Evolutionary conservation across 495 filamentous ascomycete genomes (phyloP).

Genomic region (Cercophora sp.): DNA sequence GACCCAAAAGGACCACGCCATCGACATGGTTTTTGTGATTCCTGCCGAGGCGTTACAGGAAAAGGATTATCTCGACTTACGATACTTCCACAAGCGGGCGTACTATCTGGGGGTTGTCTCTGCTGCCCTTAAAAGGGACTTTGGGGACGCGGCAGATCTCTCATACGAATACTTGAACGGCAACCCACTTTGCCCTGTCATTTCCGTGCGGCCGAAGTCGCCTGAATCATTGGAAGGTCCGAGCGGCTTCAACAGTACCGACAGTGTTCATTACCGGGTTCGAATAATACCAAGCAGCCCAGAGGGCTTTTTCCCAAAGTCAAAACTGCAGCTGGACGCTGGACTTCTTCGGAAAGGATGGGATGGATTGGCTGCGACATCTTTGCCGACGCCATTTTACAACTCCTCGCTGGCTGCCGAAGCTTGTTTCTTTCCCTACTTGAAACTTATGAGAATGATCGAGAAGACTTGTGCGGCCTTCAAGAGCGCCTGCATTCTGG

Average conservation of each 20-base stretch:
- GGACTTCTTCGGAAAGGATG: conserved; percentile 60
- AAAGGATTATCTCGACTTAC: conserved; percentile 89
- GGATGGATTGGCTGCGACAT: conserved; percentile 29
- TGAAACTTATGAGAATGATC: conserved; percentile 64
- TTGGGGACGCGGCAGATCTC: conserved; percentile 50
- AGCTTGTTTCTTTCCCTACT: conserved; percentile 62
- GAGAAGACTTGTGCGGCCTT: conserved; percentile 66
- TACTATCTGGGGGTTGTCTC: conserved; percentile 85
- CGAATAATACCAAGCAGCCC: conserved; percentile 73
- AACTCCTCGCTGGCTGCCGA: conserved; percentile 85
- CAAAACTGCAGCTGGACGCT: conserved; percentile 65
- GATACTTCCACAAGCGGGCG: conserved; percentile 92
- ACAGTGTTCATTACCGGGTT: conserved; percentile 50
- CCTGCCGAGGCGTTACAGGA: conserved; percentile 76
- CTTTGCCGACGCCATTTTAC: conserved; percentile 73
- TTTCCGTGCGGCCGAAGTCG: conserved; percentile 50
- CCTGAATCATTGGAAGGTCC: not conserved
- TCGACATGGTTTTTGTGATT: conserved; percentile 86
- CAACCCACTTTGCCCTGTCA: conserved; percentile 70
- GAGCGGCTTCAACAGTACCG: not conserved
- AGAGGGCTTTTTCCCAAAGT: conserved; percentile 58
- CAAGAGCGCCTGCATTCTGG: conserved; percentile 78
- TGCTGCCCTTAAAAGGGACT: conserved; percentile 56
- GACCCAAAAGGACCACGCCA: conserved; percentile 48
- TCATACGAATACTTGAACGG: conserved; percentile 68